A percentile compares a stretch with the other conserved stretches of the same genome.
phyloP scores from a whole-genome alignment of 371 early-diverging fungal genomes.

The Mortierella sp. region DNA sequence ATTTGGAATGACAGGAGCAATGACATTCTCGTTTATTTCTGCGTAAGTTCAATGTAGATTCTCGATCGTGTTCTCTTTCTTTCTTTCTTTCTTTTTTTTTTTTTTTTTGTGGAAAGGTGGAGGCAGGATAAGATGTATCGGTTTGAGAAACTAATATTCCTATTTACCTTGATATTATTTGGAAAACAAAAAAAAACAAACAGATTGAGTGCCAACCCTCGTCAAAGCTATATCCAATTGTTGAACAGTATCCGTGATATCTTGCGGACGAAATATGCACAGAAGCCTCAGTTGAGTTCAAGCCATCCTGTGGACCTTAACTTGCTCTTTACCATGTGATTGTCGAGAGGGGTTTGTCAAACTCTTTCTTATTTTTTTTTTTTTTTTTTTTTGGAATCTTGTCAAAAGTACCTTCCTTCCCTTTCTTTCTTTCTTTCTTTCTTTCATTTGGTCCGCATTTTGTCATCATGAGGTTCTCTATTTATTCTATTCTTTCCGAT shows the following conservation, averaged over 20 bases:
- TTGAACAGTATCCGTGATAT: slow-evolving; percentile 73
- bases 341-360: too few relatives aligned
- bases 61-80: not conserved
- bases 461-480: too few relatives aligned
- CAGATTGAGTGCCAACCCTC: slow-evolving; percentile 64
- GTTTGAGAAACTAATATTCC: too few relatives aligned
- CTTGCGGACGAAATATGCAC: slow-evolving; percentile 75
- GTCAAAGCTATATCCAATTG: slow-evolving; percentile 77
- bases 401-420: too few relatives aligned
- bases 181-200: slow-evolving; percentile 1
- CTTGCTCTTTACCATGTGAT: slow-evolving; percentile 67
- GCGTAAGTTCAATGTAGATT: too few relatives aligned
- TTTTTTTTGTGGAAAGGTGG: slow-evolving; percentile 54
- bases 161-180: too few relatives aligned
- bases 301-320: slow-evolving; percentile 81
- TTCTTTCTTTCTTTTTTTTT: not conserved
- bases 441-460: too few relatives aligned
- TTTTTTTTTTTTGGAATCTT: too few relatives aligned
- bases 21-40: slow-evolving; percentile 85
- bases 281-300: slow-evolving; percentile 84
- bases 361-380: too few relatives aligned
- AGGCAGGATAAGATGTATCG: too few relatives aligned
- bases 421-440: too few relatives aligned
- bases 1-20: slow-evolving; percentile 82
- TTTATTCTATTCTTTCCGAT: too few relatives aligned